Base-by-base conservation (phyloP, 192 early-diverging fungal genomes). In the Allomyces arbusculus region DNA sequence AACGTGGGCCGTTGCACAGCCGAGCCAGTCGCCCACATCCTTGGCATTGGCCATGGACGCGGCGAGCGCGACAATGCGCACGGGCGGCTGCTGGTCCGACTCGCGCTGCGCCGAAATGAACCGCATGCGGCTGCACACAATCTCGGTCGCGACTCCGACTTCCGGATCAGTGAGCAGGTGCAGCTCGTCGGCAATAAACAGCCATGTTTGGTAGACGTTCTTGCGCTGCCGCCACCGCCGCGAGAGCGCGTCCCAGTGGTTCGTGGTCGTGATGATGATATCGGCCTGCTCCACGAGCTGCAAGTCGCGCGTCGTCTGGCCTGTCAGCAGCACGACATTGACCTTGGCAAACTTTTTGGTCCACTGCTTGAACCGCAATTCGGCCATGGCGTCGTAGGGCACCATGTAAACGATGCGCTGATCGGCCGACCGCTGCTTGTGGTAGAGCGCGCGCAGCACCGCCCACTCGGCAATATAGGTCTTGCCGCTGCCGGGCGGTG, bases 11-110 rank as follows among this genome's bases (percentile, higher is more conserved):
- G 74, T 69, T 0, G 85, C 81, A 0, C 88, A 89, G 43, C 92
- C 94, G 67, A 99, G 89, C 96, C 96, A 99, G 69, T 92, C 90
- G 2, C 92, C 96, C 50, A 99, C 75, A 69, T 99, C 96, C n/a
- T 87, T 79, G n/a, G 95, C 94, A 73, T 99, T 99, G 24, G 94
- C 91, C 61, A 99, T 69, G 2, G 90, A 90, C 2, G 90, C 86
- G 61, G 90, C 85, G 67, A 99, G 74, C 20, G 85, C 90, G 28
- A 99, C 85, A 45, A 99, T 88, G n/a, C 96, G 88, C 66, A 96
- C 88, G 50, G 84, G 76, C 55, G 83, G 82, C 61, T 0, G 83
- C 80, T 72, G 91, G 68, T 75, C 71, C 69, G 64, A 68, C 61
- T 75, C 72, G 44, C 72, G 63, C 63, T 76, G 75, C 0, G 71